phyloP scores from a whole-genome alignment of 1,284 basidiomycete genomes.

The Prillingera fragicola region DNA sequence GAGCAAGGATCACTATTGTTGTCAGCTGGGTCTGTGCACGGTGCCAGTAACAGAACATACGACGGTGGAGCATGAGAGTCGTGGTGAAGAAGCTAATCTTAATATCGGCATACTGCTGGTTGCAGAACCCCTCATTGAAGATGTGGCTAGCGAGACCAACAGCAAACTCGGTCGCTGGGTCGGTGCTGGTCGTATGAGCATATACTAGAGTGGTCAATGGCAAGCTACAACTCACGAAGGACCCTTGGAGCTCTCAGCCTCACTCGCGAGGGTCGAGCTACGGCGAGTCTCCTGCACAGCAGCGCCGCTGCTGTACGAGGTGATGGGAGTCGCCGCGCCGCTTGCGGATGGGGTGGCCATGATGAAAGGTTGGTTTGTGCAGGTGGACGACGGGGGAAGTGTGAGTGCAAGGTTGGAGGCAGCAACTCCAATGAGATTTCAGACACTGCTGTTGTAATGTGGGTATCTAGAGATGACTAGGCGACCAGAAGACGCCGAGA shows the following conservation, averaged over 20 bases:
- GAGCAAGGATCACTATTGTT: constrained; percentile 68
- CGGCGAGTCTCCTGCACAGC: too few species aligned
- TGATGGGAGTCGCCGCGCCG: too few species aligned
- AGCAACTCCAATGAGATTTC: too few species aligned
- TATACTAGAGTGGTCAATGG: neutral
- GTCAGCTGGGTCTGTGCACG: neutral
- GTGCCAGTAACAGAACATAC: constrained; percentile 22
- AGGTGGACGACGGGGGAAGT: too few species aligned
- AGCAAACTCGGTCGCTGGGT: constrained; percentile 8
- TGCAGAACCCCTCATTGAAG: constrained; percentile 36
- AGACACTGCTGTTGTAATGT: too few species aligned
- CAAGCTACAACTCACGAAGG: constrained; percentile 3
- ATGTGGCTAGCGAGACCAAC: constrained; percentile 19
- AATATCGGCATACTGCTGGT: constrained; percentile 40
- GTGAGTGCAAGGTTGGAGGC: too few species aligned
- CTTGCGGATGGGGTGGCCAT: too few species aligned
- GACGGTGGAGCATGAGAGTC: constrained; percentile 38
- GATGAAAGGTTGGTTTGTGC: too few species aligned
- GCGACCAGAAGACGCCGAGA: too few species aligned
- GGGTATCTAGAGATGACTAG: too few species aligned
- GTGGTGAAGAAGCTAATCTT: constrained; percentile 36
- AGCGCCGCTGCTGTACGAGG: too few species aligned
- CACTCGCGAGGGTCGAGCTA: too few species aligned
- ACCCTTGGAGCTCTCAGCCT: constrained; percentile 26
- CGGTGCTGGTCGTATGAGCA: neutral